Evolutionary conservation across 169 alveolate genomes (phyloP).

Genomic region (Babesia caballi): DNA sequence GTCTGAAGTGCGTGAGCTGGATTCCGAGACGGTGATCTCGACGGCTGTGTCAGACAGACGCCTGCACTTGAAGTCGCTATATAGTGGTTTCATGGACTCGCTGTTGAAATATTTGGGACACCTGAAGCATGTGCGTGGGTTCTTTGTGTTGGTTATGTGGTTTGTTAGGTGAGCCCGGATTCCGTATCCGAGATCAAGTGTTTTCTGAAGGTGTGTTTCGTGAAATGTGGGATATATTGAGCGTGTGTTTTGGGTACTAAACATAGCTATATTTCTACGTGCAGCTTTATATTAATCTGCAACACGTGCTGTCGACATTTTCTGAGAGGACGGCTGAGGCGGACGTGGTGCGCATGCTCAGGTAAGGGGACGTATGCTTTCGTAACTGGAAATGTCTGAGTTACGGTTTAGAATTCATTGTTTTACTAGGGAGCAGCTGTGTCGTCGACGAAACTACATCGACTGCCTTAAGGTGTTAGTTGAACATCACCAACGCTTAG

Average conservation of each 20-base stretch:
- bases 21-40: conserved; percentile 67
- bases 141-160: conserved; percentile 6
- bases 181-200: conserved; percentile 56
- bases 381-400: background rate
- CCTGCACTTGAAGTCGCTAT: conserved; percentile 63
- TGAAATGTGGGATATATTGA: too few species aligned
- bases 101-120: conserved; percentile 35
- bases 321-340: conserved; percentile 53
- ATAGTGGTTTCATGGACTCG: conserved; percentile 65
- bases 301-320: conserved; percentile 61
- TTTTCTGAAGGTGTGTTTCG: conserved; percentile 49
- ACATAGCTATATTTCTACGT: background rate
- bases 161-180: conserved; percentile 45
- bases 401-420: background rate
- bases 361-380: background rate
- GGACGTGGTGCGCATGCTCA: conserved; percentile 38
- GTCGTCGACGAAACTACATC: conserved; percentile 67
- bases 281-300: conserved; percentile 67
- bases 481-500: background rate
- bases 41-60: conserved; percentile 29
- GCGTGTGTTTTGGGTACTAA: conserved; percentile 23
- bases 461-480: conserved; percentile 73
- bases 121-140: conserved; percentile 38
- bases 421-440: conserved; percentile 55
- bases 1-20: conserved; percentile 43